Evolutionary conservation across 139 green algal genomes (phyloP).

Genomic region (Ostreobium quekettii): DNA sequence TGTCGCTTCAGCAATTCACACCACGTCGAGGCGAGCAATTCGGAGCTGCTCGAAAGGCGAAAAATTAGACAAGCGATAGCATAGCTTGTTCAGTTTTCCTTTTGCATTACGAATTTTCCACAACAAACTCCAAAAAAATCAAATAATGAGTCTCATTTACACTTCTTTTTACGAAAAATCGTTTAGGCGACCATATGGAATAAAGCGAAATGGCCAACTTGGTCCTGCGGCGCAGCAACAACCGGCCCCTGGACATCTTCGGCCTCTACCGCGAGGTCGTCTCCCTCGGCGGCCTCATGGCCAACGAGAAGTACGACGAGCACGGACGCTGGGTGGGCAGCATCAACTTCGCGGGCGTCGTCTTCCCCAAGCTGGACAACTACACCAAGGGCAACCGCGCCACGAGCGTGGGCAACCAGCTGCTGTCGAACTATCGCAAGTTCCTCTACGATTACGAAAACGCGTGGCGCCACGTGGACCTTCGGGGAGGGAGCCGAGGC

Average conservation of each 20-base stretch:
- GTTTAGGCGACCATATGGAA: background rate
- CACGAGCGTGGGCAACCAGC: conserved; percentile 25
- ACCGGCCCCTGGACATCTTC: conserved; percentile 34
- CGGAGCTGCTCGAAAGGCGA: background rate
- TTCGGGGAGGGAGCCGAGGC: too few species aligned
- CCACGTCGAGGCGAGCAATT: too few species aligned
- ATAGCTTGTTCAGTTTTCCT: conserved; percentile 5
- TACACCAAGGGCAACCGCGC: conserved; percentile 25
- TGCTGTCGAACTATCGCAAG: conserved; percentile 33
- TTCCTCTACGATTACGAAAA: conserved; percentile 29
- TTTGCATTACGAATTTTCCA: background rate
- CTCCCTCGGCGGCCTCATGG: conserved; percentile 22
- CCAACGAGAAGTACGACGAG: conserved; percentile 36
- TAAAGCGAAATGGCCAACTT: background rate
- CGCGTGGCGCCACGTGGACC: conserved; percentile 15
- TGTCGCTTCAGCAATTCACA: too few species aligned
- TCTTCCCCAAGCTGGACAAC: conserved; percentile 32
- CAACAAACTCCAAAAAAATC: background rate
- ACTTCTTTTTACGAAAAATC: background rate
- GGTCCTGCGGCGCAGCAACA: conserved; percentile 27
- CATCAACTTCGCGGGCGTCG: conserved; percentile 32
- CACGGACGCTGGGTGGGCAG: conserved; percentile 27
- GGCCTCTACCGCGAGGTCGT: conserved; percentile 40
- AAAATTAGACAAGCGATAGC: background rate
- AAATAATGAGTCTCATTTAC: background rate